phyloP scores from a whole-genome alignment of 139 green algal genomes.

The Tetradesmus obliquus region DNA sequence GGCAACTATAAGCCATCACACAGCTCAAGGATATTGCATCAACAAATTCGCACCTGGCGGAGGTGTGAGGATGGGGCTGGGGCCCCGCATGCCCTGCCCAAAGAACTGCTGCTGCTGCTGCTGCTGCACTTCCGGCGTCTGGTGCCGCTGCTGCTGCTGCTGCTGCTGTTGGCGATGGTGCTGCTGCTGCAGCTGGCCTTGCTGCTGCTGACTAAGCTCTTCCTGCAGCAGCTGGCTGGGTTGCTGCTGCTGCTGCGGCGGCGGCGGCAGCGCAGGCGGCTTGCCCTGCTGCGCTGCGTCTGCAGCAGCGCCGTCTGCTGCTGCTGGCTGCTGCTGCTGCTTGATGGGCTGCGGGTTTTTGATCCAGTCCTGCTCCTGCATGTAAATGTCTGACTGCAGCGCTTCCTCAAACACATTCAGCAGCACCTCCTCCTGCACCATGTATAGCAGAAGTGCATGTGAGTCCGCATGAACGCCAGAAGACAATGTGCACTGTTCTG shows the following conservation, averaged over 20 bases:
- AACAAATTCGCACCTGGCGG: not conserved
- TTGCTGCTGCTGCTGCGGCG: conserved; percentile 30
- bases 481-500: no score
- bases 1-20: no score
- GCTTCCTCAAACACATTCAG: conserved; percentile 35
- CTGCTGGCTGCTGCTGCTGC: conserved; percentile 29
- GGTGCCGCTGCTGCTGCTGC: conserved; percentile 30
- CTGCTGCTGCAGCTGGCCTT: not conserved
- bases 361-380: conserved; percentile 3
- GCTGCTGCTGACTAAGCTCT: conserved; percentile 10
- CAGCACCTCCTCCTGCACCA: conserved; percentile 20
- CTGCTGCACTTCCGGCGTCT: not conserved
- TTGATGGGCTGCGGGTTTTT: not conserved
- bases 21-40: no score
- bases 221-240: not conserved
- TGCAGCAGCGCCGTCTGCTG: not conserved
- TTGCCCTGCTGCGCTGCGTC: not conserved
- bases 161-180: not conserved
- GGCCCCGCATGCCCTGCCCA: not conserved
- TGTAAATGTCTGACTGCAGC: conserved; percentile 8
- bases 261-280: not conserved
- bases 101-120: not conserved
- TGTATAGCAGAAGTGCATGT: not conserved
- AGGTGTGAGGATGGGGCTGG: conserved; percentile 29
- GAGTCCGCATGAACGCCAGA: no score